phyloP scores from a whole-genome alignment of 768 basidiomycete species.

The Tulasnella sp. region DNA sequence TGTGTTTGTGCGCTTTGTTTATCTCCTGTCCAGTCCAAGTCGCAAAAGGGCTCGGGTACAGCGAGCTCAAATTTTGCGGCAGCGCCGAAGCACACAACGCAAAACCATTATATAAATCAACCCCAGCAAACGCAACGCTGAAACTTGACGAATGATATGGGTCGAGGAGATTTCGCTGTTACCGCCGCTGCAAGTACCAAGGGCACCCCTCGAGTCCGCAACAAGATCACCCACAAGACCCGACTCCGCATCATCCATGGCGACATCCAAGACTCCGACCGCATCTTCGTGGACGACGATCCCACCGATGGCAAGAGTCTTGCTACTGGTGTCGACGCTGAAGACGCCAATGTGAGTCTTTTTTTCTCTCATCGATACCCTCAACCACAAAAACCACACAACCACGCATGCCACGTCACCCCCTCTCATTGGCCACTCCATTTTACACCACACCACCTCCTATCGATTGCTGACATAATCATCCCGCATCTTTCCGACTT shows the following conservation, averaged over 20 bases:
- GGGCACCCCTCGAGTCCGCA: conserved; percentile 29
- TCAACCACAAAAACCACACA: conserved; percentile 28
- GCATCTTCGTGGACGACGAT: conserved; percentile 70
- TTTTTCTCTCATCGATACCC: conserved; percentile 31
- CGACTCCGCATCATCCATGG: conserved; percentile 78
- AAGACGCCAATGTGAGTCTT: conserved; percentile 80
- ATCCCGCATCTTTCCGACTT: conserved; percentile 1
- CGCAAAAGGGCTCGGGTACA: neutral
- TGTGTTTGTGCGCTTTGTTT: conserved; percentile 1
- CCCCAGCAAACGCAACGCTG: neutral
- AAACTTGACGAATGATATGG: conserved; percentile 15
- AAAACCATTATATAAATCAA: neutral
- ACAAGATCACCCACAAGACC: conserved; percentile 88
- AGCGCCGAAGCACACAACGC: neutral
- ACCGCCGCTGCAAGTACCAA: conserved; percentile 9
- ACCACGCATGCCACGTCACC: conserved; percentile 24
- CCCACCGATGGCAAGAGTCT: conserved; percentile 77
- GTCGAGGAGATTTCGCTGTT: conserved; percentile 11
- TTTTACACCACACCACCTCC: conserved; percentile 12
- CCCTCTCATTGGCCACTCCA: conserved; percentile 18
- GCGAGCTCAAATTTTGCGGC: neutral
- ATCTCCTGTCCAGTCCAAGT: conserved; percentile 1
- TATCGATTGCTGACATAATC: conserved; percentile 15
- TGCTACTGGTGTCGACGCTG: conserved; percentile 80
- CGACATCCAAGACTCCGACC: conserved; percentile 68